Conservation (phyloP, 805 yeast species). For the Saccharomycodes ludwigii region DNA sequence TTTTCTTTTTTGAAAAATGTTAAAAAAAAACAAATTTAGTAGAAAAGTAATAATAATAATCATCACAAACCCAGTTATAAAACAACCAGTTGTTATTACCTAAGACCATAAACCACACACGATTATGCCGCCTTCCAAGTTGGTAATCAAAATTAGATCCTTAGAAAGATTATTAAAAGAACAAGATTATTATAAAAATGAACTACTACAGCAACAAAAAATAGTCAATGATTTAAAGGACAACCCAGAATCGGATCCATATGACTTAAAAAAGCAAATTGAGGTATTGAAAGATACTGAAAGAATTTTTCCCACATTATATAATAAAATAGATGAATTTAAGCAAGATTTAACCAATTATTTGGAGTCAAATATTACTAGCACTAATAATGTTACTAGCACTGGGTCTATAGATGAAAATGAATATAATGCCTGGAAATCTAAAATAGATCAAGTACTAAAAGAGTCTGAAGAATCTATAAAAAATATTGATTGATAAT, state of each 20-base stretch:
- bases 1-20: too few species aligned
- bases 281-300: slow-evolving; percentile 44
- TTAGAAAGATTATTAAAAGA: slow-evolving; percentile 60
- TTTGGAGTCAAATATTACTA: slow-evolving; percentile 24
- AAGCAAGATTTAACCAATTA: slow-evolving; percentile 27
- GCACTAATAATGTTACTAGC: too few species aligned
- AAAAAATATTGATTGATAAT: too few species aligned
- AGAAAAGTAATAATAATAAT: background rate
- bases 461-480: background rate
- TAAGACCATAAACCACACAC: background rate
- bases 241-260: slow-evolving; percentile 38
- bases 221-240: slow-evolving; percentile 35
- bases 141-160: slow-evolving; percentile 63
- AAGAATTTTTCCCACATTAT: slow-evolving; percentile 37
- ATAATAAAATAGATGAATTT: slow-evolving; percentile 29
- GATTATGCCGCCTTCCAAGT: slow-evolving; percentile 55
- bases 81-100: too few species aligned
- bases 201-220: slow-evolving; percentile 39
- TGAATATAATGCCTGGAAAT: too few species aligned
- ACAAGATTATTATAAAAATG: slow-evolving; percentile 45
- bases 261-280: slow-evolving; percentile 46
- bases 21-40: too few species aligned
- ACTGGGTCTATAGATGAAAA: too few species aligned
- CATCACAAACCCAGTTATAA: background rate
- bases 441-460: background rate